Percentiles rank a stretch among this genome's conserved stretches.
phyloP scores from a whole-genome alignment of 345 rosid species.

The Eucalyptus melliodora region DNA sequence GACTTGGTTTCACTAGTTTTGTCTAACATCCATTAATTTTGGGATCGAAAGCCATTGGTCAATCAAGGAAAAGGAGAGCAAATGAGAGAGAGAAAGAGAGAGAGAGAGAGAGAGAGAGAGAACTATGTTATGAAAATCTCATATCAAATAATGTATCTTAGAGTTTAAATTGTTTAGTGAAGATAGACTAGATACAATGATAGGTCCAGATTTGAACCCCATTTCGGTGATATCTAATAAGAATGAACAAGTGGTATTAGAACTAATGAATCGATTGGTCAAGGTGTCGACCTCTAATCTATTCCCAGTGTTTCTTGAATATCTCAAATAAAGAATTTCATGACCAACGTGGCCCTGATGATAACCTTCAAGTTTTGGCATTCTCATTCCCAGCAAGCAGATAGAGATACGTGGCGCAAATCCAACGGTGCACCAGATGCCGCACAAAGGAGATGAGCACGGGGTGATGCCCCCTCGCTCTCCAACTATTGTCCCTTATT shows the following conservation, averaged over 20 bases:
- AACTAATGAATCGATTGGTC: neutral
- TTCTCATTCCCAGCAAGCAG: neutral
- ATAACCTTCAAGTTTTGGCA: neutral
- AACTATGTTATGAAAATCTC: accelerated
- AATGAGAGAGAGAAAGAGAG: neutral
- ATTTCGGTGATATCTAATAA: neutral
- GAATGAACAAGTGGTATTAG: neutral
- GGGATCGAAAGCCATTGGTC: neutral
- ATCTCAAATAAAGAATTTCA: neutral
- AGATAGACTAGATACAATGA: neutral
- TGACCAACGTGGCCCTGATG: neutral
- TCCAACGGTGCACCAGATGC: neutral
- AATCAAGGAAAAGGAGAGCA: neutral
- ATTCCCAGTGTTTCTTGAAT: neutral
- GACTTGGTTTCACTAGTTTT: neutral
- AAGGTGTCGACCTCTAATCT: neutral
- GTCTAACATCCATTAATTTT: neutral
- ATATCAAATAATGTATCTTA: neutral
- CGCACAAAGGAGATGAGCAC: neutral
- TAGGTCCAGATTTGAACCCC: neutral
- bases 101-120: neutral
- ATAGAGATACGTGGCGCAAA: neutral
- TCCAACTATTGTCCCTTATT: neutral
- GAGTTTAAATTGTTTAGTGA: neutral
- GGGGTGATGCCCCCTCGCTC: neutral